Evolutionary conservation across 345 rosid species (phyloP).

Genomic region (Eucalyptus rudis): DNA sequence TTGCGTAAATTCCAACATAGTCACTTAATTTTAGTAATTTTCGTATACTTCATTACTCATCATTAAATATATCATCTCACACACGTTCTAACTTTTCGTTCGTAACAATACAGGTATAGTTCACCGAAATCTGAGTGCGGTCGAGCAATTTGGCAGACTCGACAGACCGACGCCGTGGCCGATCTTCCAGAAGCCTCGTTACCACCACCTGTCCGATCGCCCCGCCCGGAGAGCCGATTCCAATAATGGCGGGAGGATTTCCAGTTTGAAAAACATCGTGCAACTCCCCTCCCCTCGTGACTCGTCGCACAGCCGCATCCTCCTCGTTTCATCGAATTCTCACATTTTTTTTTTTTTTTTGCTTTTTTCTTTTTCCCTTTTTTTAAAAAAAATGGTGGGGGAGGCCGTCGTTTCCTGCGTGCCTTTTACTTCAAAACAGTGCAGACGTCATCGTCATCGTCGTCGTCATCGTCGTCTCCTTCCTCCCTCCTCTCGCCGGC

Average conservation of each 20-base stretch:
- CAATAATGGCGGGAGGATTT: neutral
- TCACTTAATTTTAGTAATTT: fast-evolving
- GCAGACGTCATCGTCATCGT: neutral
- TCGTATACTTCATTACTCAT: fast-evolving
- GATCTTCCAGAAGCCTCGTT: neutral
- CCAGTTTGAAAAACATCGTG: neutral
- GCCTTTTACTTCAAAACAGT: neutral
- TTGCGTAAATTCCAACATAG: fast-evolving
- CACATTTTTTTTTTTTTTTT: neutral
- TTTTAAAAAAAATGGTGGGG: neutral
- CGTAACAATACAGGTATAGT: fast-evolving
- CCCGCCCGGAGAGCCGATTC: neutral
- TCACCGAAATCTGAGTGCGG: fast-evolving
- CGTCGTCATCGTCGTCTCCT: neutral
- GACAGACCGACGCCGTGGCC: fast-evolving
- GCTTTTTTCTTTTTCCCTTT: fast-evolving
- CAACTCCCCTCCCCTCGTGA: neutral
- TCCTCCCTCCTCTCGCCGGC: neutral
- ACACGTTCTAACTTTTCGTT: fast-evolving
- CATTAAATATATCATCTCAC: fast-evolving
- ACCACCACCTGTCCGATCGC: fast-evolving
- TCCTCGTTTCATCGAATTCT: neutral
- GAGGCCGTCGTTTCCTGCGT: neutral
- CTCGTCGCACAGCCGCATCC: neutral
- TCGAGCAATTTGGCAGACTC: fast-evolving